These are phyloP conservation scores for Mycena sp. DNA, from an alignment of 1,284 basidiomycete species.

Conservation along the genomic window DNA sequence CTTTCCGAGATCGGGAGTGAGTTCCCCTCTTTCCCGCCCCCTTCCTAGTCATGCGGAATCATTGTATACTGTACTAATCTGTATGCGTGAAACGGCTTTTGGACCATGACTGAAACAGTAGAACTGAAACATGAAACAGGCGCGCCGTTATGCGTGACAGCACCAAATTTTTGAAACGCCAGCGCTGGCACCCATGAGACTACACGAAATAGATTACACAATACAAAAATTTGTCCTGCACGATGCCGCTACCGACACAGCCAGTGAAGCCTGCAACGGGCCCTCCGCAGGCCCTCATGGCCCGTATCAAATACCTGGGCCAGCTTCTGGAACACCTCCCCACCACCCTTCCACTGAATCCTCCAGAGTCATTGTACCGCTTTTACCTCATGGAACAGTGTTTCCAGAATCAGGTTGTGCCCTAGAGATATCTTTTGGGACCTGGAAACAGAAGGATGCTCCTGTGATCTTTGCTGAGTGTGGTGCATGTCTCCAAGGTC, in stretches of 20 bases:
- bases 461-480: constrained; percentile 13
- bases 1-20: too few species aligned
- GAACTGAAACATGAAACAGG: neutral
- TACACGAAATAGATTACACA: too few species aligned
- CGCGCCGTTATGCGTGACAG: neutral
- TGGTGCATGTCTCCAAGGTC: neutral
- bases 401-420: constrained; percentile 5
- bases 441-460: neutral
- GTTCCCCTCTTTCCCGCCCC: too few species aligned
- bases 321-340: constrained; percentile 15
- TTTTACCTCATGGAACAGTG: constrained; percentile 10
- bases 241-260: too few species aligned
- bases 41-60: too few species aligned
- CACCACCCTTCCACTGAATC: constrained; percentile 3
- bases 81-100: too few species aligned
- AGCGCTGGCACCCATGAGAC: neutral
- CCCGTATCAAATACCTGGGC: constrained; percentile 5
- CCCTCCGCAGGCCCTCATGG: constrained; percentile 14
- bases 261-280: neutral
- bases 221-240: too few species aligned
- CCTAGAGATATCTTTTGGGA: constrained; percentile 19
- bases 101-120: too few species aligned
- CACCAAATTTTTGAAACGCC: neutral
- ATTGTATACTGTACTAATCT: too few species aligned
- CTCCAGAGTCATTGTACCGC: constrained; percentile 5